Evolutionary conservation across 2,329 filamentous ascomycete species (phyloP).

Genomic region (Phaeomoniella chlamydospora): DNA sequence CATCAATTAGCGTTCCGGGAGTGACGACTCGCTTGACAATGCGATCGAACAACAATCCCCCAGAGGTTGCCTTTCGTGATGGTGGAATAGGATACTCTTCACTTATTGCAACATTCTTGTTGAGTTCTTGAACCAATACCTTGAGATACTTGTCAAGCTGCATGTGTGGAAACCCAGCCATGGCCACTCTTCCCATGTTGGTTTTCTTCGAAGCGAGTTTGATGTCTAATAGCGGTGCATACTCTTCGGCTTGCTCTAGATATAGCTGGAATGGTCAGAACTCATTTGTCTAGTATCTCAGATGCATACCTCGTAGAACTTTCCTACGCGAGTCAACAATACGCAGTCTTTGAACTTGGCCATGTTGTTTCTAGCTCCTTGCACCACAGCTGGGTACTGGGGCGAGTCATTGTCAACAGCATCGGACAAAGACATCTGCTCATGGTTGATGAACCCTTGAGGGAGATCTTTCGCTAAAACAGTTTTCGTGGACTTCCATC

Average conservation of each 20-base stretch:
- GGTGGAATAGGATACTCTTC: conserved; percentile 76
- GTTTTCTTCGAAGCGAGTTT: conserved; percentile 75
- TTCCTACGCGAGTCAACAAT: conserved; percentile 77
- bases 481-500: not conserved
- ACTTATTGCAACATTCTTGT: conserved; percentile 81
- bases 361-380: conserved; percentile 82
- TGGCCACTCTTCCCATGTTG: conserved; percentile 63
- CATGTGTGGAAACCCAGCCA: conserved; percentile 91
- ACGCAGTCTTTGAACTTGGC: conserved; percentile 81
- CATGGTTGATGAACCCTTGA: conserved; percentile 37
- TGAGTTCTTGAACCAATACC: conserved; percentile 77
- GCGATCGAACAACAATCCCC: conserved; percentile 71
- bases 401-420: conserved; percentile 31
- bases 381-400: conserved; percentile 73
- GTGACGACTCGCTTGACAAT: conserved; percentile 79
- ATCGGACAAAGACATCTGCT: conserved; percentile 20
- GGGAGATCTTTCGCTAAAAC: conserved; percentile 34
- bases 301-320: conserved; percentile 66
- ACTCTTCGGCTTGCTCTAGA: conserved; percentile 86
- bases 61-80: conserved; percentile 55
- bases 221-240: conserved; percentile 70
- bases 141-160: conserved; percentile 90
- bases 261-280: conserved; percentile 44
- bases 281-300: not conserved
- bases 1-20: conserved; percentile 88